Evolutionary conservation across 2,329 filamentous ascomycete genomes (phyloP), one percentile per base, ranked within the genome.

Genomic region (Apiospora rasikravindrae): DNA sequence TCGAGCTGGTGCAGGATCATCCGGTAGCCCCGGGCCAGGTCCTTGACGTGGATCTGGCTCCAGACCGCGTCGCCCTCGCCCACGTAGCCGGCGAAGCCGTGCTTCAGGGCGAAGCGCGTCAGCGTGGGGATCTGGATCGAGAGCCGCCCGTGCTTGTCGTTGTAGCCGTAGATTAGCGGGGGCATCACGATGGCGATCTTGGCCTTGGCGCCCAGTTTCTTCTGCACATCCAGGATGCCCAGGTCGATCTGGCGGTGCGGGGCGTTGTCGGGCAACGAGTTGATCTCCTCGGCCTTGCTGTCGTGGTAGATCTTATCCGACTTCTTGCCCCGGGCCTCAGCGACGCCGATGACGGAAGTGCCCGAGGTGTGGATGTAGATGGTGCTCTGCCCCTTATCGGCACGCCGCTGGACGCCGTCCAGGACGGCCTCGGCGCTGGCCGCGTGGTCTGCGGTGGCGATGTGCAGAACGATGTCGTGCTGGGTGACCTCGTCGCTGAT

Each of bases 331-430:
- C 83, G 83, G 26, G 77, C 72, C 1, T 81, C 73, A 14, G 76
- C 77, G 73, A 87, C 85, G 69, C 78, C 79, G 4, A 87, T 74
- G 8, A 85, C 78, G 13, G 79, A 81, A 8, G 83, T 83, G 5
- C 85, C 86, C 8, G 82, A 84, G 3, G 86, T 88, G 75, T 87
- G 86, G 71, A 87, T 86, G 79, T 82, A 88, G 73, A 85, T 84
- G 24, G 84, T 85, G 33, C 72, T 72, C 40, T 82, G 80, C 14
- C 79, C 80, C 45, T 81, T 74, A 1, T 77, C 73, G 1, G 83
- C 81, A 10, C 84, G 81, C 70, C 82, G 74, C 67, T 80, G 74
- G 69, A 88, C 76, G 8, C 84, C 86, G 13, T 82, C 80, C 4
- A 87, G 76, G 16, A 88, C 80, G 22, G 85, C 84, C 74, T 84